Percentiles rank a stretch among this genome's conserved stretches.
Conservation (phyloP, 148 eudicot species). For the Chenopodium album region DNA sequence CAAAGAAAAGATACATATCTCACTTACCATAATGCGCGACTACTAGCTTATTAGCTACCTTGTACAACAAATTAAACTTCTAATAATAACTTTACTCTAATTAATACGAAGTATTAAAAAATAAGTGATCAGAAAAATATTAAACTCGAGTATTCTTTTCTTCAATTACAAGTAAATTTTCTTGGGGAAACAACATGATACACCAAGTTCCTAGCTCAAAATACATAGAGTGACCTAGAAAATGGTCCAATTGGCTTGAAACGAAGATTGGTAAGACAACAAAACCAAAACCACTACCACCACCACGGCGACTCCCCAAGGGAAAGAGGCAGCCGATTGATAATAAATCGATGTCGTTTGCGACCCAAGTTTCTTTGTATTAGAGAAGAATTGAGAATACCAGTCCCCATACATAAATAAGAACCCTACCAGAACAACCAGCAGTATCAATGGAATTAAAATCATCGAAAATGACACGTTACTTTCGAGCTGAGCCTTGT, state of each 20-base stretch:
- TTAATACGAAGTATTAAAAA: too few relatives aligned
- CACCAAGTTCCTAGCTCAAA: not conserved
- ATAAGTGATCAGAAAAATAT: not conserved
- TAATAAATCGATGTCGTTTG: not conserved
- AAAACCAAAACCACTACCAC: constrained; percentile 44
- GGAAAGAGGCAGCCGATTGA: constrained; percentile 28
- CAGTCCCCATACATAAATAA: constrained; percentile 35
- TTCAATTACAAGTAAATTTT: not conserved
- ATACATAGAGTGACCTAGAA: not conserved
- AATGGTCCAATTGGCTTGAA: constrained; percentile 35
- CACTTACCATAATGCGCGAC: too few relatives aligned
- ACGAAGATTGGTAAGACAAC: constrained; percentile 49
- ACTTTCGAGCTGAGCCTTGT: constrained; percentile 42
- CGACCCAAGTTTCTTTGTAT: constrained; percentile 17
- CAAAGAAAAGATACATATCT: too few relatives aligned
- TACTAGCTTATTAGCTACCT: too few relatives aligned
- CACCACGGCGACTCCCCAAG: constrained; percentile 53
- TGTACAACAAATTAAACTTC: too few relatives aligned
- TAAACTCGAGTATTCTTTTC: not conserved
- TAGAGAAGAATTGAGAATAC: constrained; percentile 24
- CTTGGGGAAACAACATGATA: not conserved
- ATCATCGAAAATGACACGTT: constrained; percentile 43
- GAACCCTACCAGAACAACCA: constrained; percentile 40
- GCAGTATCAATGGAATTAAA: constrained; percentile 41
- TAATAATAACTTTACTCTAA: too few relatives aligned